Conservation (phyloP, 176 grass and related monocot species). For the Dactylis glomerata region DNA sequence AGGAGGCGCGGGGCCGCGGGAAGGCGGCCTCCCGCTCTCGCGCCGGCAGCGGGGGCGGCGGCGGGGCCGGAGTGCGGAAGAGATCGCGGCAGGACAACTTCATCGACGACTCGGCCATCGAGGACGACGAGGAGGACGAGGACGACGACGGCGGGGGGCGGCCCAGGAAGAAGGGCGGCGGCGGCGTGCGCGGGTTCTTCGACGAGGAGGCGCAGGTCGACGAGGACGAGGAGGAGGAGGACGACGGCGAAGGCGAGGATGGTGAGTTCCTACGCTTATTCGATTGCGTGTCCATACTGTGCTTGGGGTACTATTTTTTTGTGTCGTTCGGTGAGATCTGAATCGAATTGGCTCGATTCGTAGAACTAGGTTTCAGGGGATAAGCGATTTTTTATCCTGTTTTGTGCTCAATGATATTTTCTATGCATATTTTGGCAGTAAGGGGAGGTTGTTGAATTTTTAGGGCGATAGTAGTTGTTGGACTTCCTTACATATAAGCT, state of each 20-base stretch:
- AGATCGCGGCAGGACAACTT: slow-evolving; percentile 62
- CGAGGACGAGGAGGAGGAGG: slow-evolving; percentile 88
- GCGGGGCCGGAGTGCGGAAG: slow-evolving; percentile 41
- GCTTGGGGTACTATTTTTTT: not conserved
- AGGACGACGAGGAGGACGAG: slow-evolving; percentile 87
- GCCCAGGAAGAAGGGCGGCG: slow-evolving; percentile 48
- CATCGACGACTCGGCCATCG: slow-evolving; percentile 86
- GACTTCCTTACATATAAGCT: not conserved
- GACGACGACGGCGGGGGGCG: slow-evolving; percentile 64
- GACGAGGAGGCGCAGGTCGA: slow-evolving; percentile 87
- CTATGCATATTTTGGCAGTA: not conserved
- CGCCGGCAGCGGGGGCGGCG: slow-evolving; percentile 16
- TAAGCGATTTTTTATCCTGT: not conserved
- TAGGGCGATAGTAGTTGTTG: not conserved
- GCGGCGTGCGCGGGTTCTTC: slow-evolving; percentile 74
- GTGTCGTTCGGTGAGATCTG: slow-evolving; percentile 20
- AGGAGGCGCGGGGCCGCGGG: slow-evolving; percentile 41
- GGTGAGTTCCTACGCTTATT: slow-evolving; percentile 37
- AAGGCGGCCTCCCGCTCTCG: slow-evolving; percentile 41
- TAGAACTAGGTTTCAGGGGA: not conserved
- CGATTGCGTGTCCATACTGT: not conserved
- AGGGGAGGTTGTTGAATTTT: not conserved
- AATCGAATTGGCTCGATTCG: not conserved
- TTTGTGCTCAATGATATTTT: not conserved
- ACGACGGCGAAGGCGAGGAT: slow-evolving; percentile 90